Evolutionary conservation across 2,329 filamentous ascomycete genomes (phyloP), one percentile per base, ranked within the genome.

Genomic region (Leptographium lundbergii): DNA sequence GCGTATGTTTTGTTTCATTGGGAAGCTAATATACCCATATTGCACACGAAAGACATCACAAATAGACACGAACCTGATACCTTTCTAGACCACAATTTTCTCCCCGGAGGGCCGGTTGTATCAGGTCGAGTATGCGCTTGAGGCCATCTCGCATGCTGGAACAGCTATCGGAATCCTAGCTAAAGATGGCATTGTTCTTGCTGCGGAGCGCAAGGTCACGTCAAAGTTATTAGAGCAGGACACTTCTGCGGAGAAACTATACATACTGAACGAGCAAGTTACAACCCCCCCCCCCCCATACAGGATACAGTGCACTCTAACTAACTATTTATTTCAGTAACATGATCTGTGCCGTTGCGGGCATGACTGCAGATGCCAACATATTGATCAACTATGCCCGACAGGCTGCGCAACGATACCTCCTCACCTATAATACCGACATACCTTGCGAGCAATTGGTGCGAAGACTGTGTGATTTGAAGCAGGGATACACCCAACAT

Each of bases 301-400:
- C 13, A 17, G 17, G 9, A 6, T 32, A 29, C 22, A 27, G 24
- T 1, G 22, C n/a, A 6, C 17, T 11, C 19, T 36, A 29, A 13
- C 27, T 22, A 32, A 32, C 11, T 5, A 13, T 27, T 54, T 14
- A n/a, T n/a, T 45, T 24, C 39, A 97, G 92, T 78, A 99, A 99
- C 80, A 99, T 99, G 95, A 97, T 99, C 75, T 96, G 91, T 75
- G 94, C 94, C 62, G 94, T 99, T 61, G 94, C 94, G 68, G 94
- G 94, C 71, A 97, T 99, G 92, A 99, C 91, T 53, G 94, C 94
- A 70, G 94, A 99, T 72, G 94, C 94, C 74, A 99, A 99, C 80
- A 99, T 99, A 74, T 90, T 99, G 73, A 99, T 99, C 85, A 99
- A 99, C 81, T 96, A 95, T 76, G 95, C 94, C 72, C 91, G 94